phyloP scores from a whole-genome alignment of 1,284 basidiomycete genomes.

The Tylopilus sp. region DNA sequence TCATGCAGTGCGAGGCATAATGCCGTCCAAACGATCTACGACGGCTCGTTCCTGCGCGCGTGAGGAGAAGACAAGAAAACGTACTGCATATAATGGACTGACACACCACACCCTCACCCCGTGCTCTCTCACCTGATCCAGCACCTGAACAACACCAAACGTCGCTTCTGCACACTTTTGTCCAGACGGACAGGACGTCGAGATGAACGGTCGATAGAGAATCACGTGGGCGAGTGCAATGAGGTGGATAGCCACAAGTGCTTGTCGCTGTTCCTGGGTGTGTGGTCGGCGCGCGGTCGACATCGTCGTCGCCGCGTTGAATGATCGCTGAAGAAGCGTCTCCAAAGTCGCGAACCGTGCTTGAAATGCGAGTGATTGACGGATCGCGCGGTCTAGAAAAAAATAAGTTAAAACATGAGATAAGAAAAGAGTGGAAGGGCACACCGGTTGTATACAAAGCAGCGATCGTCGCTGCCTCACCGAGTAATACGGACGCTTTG shows the following conservation, averaged over 20 bases:
- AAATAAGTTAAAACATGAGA: not conserved
- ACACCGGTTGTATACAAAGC: conserved; percentile 30
- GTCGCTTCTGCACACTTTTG: conserved; percentile 30
- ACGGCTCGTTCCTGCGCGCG: not conserved
- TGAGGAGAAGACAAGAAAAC: not conserved
- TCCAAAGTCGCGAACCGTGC: conserved; percentile 36
- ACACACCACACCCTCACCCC: not conserved
- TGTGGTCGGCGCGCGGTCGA: conserved; percentile 14
- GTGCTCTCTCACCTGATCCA: conserved; percentile 15
- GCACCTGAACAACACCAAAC: conserved; percentile 10
- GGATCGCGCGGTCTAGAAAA: conserved; percentile 22
- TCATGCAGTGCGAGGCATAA: conserved; percentile 23
- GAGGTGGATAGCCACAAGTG: conserved; percentile 20
- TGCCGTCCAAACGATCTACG: conserved; percentile 26
- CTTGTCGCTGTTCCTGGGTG: conserved; percentile 17
- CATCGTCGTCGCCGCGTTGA: conserved; percentile 9
- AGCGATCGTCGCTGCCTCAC: conserved; percentile 30
- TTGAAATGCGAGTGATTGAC: conserved; percentile 19
- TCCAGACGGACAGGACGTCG: conserved; percentile 26
- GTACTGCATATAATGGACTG: conserved; percentile 21
- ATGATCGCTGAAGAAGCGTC: conserved; percentile 34
- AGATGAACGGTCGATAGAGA: conserved; percentile 34
- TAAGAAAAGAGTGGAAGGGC: not conserved
- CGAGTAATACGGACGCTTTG: conserved; percentile 35
- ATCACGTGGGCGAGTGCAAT: conserved; percentile 36